These are phyloP conservation scores for Adansonia grandidieri DNA, from an alignment of 441 rosid species.

Conservation along the genomic window DNA sequence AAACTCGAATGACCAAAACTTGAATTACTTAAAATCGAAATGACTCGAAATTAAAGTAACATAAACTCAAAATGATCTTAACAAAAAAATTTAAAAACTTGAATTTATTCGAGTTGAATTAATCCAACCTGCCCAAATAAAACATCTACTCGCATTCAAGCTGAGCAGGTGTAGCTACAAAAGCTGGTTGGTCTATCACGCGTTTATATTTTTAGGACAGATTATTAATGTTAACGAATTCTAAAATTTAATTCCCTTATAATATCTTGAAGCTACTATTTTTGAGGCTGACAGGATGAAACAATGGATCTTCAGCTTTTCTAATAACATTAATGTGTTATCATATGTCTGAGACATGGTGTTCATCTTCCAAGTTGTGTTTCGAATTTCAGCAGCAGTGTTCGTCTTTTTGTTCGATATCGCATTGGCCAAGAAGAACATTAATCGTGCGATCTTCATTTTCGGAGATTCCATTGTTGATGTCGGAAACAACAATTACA, in stretches of 20 bases:
- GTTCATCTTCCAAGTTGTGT: neutral
- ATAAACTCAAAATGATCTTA: too few species aligned
- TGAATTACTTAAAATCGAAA: too few species aligned
- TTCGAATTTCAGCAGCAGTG: neutral
- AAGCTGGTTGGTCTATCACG: conserved; percentile 14
- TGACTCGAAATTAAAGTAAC: too few species aligned
- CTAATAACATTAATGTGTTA: neutral
- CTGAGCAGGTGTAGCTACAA: neutral
- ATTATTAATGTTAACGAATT: too few species aligned
- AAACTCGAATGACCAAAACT: too few species aligned
- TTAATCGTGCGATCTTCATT: conserved; percentile 39
- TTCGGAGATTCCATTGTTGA: conserved; percentile 65
- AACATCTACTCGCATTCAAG: neutral
- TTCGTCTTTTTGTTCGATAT: neutral
- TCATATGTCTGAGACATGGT: neutral
- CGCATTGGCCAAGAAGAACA: neutral
- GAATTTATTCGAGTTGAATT: too few species aligned
- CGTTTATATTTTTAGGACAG: neutral
- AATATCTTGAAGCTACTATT: too few species aligned
- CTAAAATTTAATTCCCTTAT: too few species aligned
- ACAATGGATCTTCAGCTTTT: neutral
- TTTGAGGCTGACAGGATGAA: neutral
- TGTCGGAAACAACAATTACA: conserved; percentile 57
- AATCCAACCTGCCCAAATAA: too few species aligned
- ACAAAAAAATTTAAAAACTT: too few species aligned